phyloP scores from a whole-genome alignment of 352 stramenopile genomes.

The Blastocystis hominis region DNA sequence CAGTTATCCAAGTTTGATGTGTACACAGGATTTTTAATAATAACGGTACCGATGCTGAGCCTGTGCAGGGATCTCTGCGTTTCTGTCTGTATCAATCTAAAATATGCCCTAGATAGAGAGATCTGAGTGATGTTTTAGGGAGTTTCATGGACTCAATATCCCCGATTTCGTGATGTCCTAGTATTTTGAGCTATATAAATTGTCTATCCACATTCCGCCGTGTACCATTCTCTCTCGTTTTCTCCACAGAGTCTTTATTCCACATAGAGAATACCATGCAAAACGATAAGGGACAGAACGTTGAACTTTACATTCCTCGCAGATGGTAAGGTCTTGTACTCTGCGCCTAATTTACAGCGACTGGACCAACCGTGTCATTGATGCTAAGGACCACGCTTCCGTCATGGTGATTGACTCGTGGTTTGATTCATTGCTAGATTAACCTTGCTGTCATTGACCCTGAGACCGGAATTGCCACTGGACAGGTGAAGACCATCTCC shows the following conservation, averaged over 20 bases:
- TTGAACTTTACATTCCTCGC: slow-evolving; percentile 53
- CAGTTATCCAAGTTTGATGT: no score
- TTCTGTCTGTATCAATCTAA: no score
- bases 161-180: slow-evolving; percentile 5
- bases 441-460: slow-evolving; percentile 45
- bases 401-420: neutral
- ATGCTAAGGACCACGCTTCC: slow-evolving; percentile 36
- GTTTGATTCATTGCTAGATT: neutral
- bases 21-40: no score
- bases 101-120: no score
- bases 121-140: neutral
- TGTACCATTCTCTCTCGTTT: slow-evolving; percentile 8
- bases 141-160: neutral
- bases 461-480: slow-evolving; percentile 44
- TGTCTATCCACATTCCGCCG: neutral
- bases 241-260: neutral
- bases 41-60: no score
- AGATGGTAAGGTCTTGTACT: slow-evolving; percentile 3
- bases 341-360: neutral
- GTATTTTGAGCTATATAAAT: neutral
- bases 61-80: no score
- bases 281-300: slow-evolving; percentile 47
- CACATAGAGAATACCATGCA: slow-evolving; percentile 37
- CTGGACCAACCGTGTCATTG: slow-evolving; percentile 48
- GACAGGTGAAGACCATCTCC: slow-evolving; percentile 45